Evolutionary conservation across 2,329 filamentous ascomycete genomes (phyloP).

Genomic region (Aspergillus quadrilineatus): DNA sequence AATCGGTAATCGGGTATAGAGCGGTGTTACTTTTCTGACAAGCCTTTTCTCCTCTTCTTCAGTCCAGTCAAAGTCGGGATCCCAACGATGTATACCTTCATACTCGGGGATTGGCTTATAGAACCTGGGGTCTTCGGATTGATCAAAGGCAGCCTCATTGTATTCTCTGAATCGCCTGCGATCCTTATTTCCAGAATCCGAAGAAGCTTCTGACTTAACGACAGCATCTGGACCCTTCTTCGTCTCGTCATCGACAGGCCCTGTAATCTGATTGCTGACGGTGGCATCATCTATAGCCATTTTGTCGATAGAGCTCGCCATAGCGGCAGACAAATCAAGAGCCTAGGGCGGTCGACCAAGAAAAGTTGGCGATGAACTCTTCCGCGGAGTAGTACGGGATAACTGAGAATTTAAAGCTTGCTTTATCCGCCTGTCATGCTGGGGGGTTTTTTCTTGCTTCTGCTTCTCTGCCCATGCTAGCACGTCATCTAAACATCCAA

Average conservation of each 20-base stretch:
- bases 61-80: conserved; percentile 48
- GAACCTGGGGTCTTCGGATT: conserved; percentile 34
- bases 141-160: conserved; percentile 35
- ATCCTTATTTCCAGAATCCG: conserved; percentile 9
- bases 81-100: conserved; percentile 51
- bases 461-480: conserved; percentile 6
- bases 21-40: conserved; percentile 34
- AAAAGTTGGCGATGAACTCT: neutral
- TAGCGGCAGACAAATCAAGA: conserved; percentile 1
- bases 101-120: conserved; percentile 45
- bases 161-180: conserved; percentile 9
- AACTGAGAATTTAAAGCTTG: conserved; percentile 6
- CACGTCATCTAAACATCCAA: conserved; percentile 19
- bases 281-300: conserved; percentile 21
- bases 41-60: conserved; percentile 45
- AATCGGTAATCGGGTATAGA: neutral
- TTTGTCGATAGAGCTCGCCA: conserved; percentile 10
- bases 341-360: neutral
- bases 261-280: conserved; percentile 4
- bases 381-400: neutral
- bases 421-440: neutral
- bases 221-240: conserved; percentile 10
- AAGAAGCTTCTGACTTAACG: conserved; percentile 17
- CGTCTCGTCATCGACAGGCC: conserved; percentile 9
- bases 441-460: neutral